Base-by-base conservation (phyloP, 1,139 yeast genomes). In the Kurtzmaniella quercitrusa region DNA sequence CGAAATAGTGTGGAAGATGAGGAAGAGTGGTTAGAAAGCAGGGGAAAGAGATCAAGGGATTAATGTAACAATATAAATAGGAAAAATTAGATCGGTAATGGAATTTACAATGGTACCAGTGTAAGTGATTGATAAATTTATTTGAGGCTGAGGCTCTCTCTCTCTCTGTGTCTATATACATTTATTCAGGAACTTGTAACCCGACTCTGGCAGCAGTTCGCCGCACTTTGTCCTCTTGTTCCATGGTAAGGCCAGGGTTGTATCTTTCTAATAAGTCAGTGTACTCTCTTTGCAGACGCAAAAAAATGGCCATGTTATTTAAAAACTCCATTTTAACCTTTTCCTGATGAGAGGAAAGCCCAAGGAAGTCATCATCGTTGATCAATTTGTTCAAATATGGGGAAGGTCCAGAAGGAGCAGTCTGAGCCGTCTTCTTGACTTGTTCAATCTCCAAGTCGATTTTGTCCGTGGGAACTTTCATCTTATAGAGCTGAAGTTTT, bases 191-290 rank as follows among this genome's bases (percentile, higher is more conserved):
- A 8, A 63, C 64, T 18, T 48, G 45, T 36, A 91, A 73, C 0
- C 98, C 98, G 12, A 93, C 98, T 49, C 83, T 75, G 45, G 82
- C 76, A 4, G 98, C 98, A 3, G 95, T 84, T 55, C 78, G 78
- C 53, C 81, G 71, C 20, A 91, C 82, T 45, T 84, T 82, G 47
- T 91, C 96, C 45, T 77, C 79, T 54, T 86, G 95, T 26, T 80
- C 76, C 81, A 85, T 78, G 34, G 78, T 77, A 49, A 86, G 72
- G 1, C 95, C 95, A 2, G 95, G 93, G 56, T 91, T 88, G 62
- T 91, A 91, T 51, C 95, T 75, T 50, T 86, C 94, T 41, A 91
- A 69, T 43, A 93, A 72, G 50, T 84, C 93, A 47, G 80, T 81
- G 63, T 88, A 91, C 9, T 74, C 79, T 49, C 95, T 73, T 61